These are phyloP conservation scores for Citrus cavaleriei DNA, from an alignment of 345 rosid species.

Conservation along the genomic window DNA sequence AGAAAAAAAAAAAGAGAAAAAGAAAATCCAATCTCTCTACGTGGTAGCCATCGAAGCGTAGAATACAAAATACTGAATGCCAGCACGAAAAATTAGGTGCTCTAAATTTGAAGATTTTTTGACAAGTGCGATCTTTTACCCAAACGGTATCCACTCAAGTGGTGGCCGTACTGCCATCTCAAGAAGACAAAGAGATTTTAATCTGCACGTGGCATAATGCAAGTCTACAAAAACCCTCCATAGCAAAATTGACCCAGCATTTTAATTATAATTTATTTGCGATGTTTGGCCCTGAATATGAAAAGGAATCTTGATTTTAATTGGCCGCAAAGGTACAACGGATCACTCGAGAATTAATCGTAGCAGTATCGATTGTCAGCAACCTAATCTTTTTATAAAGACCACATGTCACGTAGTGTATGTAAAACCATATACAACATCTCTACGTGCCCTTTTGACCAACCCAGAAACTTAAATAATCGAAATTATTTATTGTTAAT, in stretches of 20 bases:
- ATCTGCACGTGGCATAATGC: conserved; percentile 27
- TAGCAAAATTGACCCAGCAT: background rate
- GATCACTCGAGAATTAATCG: no score
- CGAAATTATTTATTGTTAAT: background rate
- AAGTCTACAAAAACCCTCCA: background rate
- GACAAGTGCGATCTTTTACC: background rate
- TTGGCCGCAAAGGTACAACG: background rate
- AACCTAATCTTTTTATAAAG: background rate
- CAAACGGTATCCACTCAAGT: background rate
- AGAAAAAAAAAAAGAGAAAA: background rate
- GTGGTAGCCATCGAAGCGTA: background rate
- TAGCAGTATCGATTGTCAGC: background rate
- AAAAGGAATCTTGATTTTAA: background rate
- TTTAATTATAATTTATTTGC: background rate
- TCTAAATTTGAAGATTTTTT: background rate
- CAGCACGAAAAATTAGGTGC: background rate
- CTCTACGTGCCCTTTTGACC: conserved; percentile 33
- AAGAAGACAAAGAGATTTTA: background rate
- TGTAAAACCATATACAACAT: background rate
- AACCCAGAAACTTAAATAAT: conserved; percentile 13
- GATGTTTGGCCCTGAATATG: background rate
- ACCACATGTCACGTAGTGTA: conserved; percentile 2
- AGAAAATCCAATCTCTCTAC: background rate
- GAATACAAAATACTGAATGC: background rate
- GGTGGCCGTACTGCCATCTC: conserved; percentile 8